A percentile compares a stretch with the other conserved stretches of the same genome.
Evolutionary conservation across 345 rosid genomes (phyloP).

Genomic region (Eucalyptus virginea): DNA sequence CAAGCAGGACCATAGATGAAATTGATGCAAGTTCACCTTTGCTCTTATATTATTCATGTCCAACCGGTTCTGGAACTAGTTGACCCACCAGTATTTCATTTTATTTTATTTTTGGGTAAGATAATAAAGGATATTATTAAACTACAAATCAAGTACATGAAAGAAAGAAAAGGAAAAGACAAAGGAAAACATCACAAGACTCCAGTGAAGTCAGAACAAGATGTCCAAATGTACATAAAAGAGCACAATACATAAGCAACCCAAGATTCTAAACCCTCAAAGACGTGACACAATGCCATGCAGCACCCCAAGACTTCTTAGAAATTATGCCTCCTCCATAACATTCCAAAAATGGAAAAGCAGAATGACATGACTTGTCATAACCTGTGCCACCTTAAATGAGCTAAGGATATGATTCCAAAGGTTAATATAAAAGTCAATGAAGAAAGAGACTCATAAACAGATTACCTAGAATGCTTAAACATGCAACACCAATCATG

Average conservation of each 20-base stretch:
- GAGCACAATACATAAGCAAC: neutral
- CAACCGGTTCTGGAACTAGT: neutral
- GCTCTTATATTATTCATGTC: neutral
- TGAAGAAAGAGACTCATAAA: neutral
- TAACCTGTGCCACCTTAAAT: neutral
- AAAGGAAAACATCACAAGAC: neutral
- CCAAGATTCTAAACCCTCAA: neutral
- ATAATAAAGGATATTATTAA: neutral
- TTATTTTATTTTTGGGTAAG: neutral
- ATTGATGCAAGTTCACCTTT: neutral
- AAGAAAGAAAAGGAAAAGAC: neutral
- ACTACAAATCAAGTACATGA: neutral
- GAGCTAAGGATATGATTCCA: neutral
- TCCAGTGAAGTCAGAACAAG: neutral
- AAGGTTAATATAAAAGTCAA: neutral
- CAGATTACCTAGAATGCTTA: neutral
- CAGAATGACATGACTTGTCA: neutral
- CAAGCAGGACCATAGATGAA: neutral
- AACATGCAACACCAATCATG: neutral
- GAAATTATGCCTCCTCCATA: neutral
- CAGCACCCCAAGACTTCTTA: neutral
- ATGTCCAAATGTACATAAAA: neutral
- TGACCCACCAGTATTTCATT: neutral
- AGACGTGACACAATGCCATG: neutral
- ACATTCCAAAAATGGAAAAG: neutral